Conservation (phyloP, 2,329 filamentous ascomycete species). For the Colletotrichum neosansevieriae region DNA sequence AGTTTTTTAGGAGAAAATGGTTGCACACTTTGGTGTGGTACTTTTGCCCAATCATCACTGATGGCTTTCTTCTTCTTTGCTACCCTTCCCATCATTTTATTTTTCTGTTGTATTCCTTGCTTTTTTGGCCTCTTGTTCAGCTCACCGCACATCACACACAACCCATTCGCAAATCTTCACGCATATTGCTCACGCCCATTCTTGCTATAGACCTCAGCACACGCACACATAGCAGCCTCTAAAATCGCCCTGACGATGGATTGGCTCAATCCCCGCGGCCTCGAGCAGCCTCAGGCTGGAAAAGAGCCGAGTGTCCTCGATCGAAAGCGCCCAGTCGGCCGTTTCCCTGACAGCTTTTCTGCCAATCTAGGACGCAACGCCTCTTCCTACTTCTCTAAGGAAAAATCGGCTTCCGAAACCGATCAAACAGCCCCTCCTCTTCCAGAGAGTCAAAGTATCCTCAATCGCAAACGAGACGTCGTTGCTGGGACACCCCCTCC, state of each 20-base stretch:
- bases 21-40: no score
- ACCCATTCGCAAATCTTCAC: not conserved
- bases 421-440: conserved; percentile 8
- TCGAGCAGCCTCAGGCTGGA: conserved; percentile 27
- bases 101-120: no score
- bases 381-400: conserved; percentile 12
- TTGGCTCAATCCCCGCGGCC: not conserved
- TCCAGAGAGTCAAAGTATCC: conserved; percentile 18
- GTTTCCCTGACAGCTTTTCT: conserved; percentile 36
- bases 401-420: conserved; percentile 1
- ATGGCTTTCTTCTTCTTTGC: no score
- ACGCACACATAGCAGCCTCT: no score
- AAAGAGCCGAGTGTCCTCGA: conserved; percentile 32
- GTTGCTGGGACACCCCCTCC: conserved; percentile 7
- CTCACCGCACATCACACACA: no score
- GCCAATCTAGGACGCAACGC: conserved; percentile 33
- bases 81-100: no score
- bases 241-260: not conserved
- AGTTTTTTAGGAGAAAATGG: no score
- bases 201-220: not conserved
- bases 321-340: conserved; percentile 36
- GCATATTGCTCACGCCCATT: not conserved
- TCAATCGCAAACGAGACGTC: conserved; percentile 31
- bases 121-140: no score
- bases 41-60: no score